Percentiles rank a stretch among this genome's conserved stretches.
Conservation (phyloP, 805 yeast species). For the Kuraishia capsulata region DNA sequence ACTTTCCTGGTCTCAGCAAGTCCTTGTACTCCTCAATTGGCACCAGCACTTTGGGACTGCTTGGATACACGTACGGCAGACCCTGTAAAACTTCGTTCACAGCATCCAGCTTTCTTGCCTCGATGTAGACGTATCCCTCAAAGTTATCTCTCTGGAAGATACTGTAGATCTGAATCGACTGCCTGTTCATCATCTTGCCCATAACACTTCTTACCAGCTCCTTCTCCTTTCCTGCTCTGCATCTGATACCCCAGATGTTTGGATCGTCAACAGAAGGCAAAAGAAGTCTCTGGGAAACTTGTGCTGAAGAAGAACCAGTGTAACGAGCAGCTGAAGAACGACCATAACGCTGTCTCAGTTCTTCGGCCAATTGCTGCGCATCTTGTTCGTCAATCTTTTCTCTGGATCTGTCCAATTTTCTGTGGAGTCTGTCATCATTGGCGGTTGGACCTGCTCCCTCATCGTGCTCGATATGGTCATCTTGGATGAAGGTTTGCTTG, state of each 20-base stretch:
- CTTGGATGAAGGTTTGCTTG: constrained; percentile 74
- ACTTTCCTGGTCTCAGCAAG: constrained; percentile 78
- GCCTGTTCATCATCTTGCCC: constrained; percentile 75
- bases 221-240: constrained; percentile 89
- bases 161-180: constrained; percentile 67
- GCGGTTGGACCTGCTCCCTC: constrained; percentile 23
- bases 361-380: constrained; percentile 89
- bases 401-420: constrained; percentile 77
- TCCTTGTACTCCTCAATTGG: constrained; percentile 96
- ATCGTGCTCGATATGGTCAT: constrained; percentile 57
- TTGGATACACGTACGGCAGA: constrained; percentile 71
- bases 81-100: constrained; percentile 85
- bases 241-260: constrained; percentile 89
- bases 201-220: constrained; percentile 77
- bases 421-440: constrained; percentile 71
- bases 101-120: constrained; percentile 89
- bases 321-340: constrained; percentile 73
- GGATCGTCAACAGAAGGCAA: constrained; percentile 97
- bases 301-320: constrained; percentile 72
- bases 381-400: constrained; percentile 88
- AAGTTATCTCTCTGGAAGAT: constrained; percentile 93
- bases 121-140: constrained; percentile 86
- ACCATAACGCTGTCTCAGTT: constrained; percentile 86
- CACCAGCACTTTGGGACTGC: constrained; percentile 64
- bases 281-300: constrained; percentile 86